phyloP scores from a whole-genome alignment of 169 alveolate genomes.

The Eimeria sp. region DNA sequence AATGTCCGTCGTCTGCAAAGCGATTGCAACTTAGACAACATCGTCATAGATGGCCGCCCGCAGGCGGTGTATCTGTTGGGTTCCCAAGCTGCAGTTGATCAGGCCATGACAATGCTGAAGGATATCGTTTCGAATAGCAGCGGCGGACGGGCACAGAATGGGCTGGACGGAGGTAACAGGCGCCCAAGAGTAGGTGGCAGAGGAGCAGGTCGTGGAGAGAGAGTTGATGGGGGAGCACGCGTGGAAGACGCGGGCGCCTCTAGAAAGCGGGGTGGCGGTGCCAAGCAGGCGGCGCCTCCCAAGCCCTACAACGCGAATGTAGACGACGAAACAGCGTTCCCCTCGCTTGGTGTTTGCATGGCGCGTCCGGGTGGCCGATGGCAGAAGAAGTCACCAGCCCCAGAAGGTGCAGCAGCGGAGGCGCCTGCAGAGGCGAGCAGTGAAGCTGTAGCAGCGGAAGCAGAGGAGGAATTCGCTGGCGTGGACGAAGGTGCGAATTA shows the following conservation, averaged over 20 bases:
- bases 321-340: conserved; percentile 79
- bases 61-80: conserved; percentile 69
- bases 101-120: conserved; percentile 61
- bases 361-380: conserved; percentile 79
- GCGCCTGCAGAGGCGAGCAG: conserved; percentile 47
- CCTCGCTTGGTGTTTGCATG: conserved; percentile 74
- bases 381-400: conserved; percentile 68
- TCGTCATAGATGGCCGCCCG: conserved; percentile 73
- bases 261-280: conserved; percentile 20
- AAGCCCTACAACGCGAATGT: conserved; percentile 71
- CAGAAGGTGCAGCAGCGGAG: conserved; percentile 31
- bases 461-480: conserved; percentile 28
- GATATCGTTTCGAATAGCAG: conserved; percentile 52
- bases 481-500: conserved; percentile 26
- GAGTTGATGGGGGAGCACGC: conserved; percentile 2
- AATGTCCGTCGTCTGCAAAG: conserved; percentile 65
- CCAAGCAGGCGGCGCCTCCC: conserved; percentile 59
- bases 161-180: conserved; percentile 40
- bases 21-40: conserved; percentile 71
- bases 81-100: conserved; percentile 64
- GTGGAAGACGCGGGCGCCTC: conserved; percentile 6
- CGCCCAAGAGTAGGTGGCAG: conserved; percentile 65
- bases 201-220: conserved; percentile 61
- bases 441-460: conserved; percentile 17
- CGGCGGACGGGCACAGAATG: conserved; percentile 30